These are phyloP conservation scores for Penicillium soppii DNA, from an alignment of 495 filamentous ascomycete species.

Conservation along the genomic window DNA sequence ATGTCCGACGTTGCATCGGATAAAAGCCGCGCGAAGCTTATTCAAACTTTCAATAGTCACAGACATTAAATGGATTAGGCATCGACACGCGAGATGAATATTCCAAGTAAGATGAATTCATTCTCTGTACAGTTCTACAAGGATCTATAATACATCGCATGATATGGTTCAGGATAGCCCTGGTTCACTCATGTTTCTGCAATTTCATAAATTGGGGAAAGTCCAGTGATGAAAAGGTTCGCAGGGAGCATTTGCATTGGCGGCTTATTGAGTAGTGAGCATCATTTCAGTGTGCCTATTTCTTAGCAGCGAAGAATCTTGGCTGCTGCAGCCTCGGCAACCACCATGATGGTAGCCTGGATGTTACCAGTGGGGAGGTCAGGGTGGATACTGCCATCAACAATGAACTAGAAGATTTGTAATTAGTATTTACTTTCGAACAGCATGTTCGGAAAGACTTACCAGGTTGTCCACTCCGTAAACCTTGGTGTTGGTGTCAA, in stretches of 20 bases:
- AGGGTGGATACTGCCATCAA: slow-evolving; percentile 44
- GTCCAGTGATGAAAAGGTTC: too few relatives aligned
- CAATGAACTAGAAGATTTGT: slow-evolving; percentile 23
- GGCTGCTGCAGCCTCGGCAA: slow-evolving; percentile 40
- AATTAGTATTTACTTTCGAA: not conserved
- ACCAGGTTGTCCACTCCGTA: slow-evolving; percentile 70
- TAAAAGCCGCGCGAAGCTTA: not conserved
- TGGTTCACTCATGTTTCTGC: too few relatives aligned
- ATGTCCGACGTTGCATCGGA: not conserved
- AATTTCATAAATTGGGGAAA: too few relatives aligned
- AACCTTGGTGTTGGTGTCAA: slow-evolving; percentile 68
- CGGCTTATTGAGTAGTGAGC: not conserved
- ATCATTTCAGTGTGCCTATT: not conserved
- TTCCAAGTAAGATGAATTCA: too few relatives aligned
- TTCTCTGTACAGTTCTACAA: too few relatives aligned
- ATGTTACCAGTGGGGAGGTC: slow-evolving; percentile 46
- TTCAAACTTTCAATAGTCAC: not conserved
- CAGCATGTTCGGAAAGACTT: slow-evolving; percentile 1
- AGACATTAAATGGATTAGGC: too few relatives aligned
- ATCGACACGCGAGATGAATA: too few relatives aligned
- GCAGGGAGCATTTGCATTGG: too few relatives aligned
- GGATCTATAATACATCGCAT: too few relatives aligned
- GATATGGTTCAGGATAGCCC: too few relatives aligned
- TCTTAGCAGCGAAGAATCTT: slow-evolving; percentile 28
- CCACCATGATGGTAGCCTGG: slow-evolving; percentile 42